Conservation (phyloP, 2,329 filamentous ascomycete genomes). For the Cercospora janseana region DNA sequence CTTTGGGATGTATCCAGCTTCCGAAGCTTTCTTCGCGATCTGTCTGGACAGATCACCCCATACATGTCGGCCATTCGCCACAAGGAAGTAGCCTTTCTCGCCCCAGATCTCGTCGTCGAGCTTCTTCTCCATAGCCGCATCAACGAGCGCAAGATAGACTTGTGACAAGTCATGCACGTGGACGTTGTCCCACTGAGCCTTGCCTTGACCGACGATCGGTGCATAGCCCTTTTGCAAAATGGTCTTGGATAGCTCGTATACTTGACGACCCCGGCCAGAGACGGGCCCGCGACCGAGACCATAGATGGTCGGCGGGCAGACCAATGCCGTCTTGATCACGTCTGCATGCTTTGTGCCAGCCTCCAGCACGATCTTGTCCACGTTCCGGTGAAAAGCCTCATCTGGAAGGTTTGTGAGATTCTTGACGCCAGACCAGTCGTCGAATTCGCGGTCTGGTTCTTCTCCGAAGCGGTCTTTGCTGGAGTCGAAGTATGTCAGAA, state of each 20-base stretch:
- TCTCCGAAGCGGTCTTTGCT: slow-evolving; percentile 50
- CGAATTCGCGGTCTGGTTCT: slow-evolving; percentile 46
- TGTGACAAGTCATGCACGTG: slow-evolving; percentile 60
- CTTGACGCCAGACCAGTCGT: slow-evolving; percentile 60
- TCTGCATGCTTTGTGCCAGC: slow-evolving; percentile 47
- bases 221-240: slow-evolving; percentile 55
- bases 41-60: slow-evolving; percentile 49
- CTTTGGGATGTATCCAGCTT: slow-evolving; percentile 47
- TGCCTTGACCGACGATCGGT: slow-evolving; percentile 58
- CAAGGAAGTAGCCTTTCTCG: slow-evolving; percentile 64
- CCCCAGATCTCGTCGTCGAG: slow-evolving; percentile 54
- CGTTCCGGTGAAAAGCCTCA: slow-evolving; percentile 60
- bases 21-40: slow-evolving; percentile 26
- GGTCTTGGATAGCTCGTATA: slow-evolving; percentile 54
- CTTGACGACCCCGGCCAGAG: slow-evolving; percentile 57
- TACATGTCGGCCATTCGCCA: slow-evolving; percentile 59
- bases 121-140: slow-evolving; percentile 33
- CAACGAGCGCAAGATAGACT: slow-evolving; percentile 54
- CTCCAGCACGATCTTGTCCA: slow-evolving; percentile 66
- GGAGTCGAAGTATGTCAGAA: slow-evolving; percentile 54
- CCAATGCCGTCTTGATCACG: slow-evolving; percentile 60
- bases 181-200: slow-evolving; percentile 56
- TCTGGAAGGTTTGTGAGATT: slow-evolving; percentile 56
- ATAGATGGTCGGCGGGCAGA: slow-evolving; percentile 59
- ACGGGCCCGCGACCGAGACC: slow-evolving; percentile 53